Conservation (phyloP, 371 early-diverging fungal genomes). For the Mucor velutinosus region DNA sequence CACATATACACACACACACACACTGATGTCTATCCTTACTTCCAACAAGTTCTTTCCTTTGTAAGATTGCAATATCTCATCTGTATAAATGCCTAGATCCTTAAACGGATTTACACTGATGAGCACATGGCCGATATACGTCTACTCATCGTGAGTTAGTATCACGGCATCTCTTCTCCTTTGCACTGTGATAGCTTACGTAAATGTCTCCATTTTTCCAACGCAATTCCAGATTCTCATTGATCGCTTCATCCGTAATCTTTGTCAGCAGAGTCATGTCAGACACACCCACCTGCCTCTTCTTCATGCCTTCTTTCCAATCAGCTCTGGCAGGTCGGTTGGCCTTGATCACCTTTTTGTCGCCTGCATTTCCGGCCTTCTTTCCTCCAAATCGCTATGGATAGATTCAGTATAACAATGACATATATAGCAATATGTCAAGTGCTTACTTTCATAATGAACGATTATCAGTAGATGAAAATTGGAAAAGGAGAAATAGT, state of each 20-base stretch:
- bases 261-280: constrained; percentile 90
- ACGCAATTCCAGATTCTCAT: constrained; percentile 82
- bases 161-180: background rate
- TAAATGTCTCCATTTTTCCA: constrained; percentile 85
- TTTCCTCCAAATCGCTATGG: constrained; percentile 20
- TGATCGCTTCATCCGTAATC: constrained; percentile 85
- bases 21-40: constrained; percentile 36
- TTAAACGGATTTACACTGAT: constrained; percentile 89
- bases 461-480: background rate
- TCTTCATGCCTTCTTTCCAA: constrained; percentile 80
- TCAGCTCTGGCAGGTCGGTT: constrained; percentile 72
- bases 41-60: constrained; percentile 84
- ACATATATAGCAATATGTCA: too few species aligned
- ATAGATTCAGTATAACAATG: background rate
- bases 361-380: constrained; percentile 26
- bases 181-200: constrained; percentile 37
- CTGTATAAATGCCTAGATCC: constrained; percentile 83
- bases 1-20: too few species aligned
- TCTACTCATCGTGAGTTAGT: constrained; percentile 42
- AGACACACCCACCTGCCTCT: constrained; percentile 84
- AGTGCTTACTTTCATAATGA: background rate
- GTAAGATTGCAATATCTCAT: constrained; percentile 72
- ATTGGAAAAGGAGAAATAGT: background rate
- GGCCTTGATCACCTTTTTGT: constrained; percentile 48
- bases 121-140: constrained; percentile 87